Conservation (phyloP, 148 eudicot genomes). For the Suaeda aralocaspica region DNA sequence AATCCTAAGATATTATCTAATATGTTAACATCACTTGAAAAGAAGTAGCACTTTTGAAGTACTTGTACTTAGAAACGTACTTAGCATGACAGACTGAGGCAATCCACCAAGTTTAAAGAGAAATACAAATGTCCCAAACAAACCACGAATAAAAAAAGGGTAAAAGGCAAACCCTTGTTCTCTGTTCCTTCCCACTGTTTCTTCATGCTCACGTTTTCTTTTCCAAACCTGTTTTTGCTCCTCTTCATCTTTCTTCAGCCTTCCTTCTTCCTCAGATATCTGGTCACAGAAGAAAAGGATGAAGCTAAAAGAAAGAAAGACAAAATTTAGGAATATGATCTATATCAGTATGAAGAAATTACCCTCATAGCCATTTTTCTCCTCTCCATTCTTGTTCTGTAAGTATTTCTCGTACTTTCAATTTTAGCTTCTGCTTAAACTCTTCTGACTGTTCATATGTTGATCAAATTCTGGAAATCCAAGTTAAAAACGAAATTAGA, state of each 20-base stretch:
- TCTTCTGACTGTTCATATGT: slow-evolving; percentile 60
- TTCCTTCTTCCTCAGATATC: slow-evolving; percentile 98
- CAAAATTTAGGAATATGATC: neutral
- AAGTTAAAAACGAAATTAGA: neutral
- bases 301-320: neutral
- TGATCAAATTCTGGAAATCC: slow-evolving; percentile 51
- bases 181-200: slow-evolving; percentile 99
- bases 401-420: slow-evolving; percentile 83
- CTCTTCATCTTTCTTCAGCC: slow-evolving; percentile 94
- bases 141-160: neutral
- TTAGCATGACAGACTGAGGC: no score
- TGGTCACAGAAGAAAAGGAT: slow-evolving; percentile 21
- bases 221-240: slow-evolving; percentile 93
- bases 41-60: no score
- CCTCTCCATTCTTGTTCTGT: slow-evolving; percentile 96
- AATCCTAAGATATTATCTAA: no score
- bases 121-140: no score
- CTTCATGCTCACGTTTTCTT: slow-evolving; percentile 94
- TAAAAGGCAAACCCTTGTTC: slow-evolving; percentile 68
- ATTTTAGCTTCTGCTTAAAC: slow-evolving; percentile 80
- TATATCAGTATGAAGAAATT: slow-evolving; percentile 17
- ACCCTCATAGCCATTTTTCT: slow-evolving; percentile 98
- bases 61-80: no score
- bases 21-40: no score
- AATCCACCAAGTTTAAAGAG: neutral